Evolutionary conservation across 371 early-diverging fungal species (phyloP).

Genomic region (Rhizopus arrhizus): DNA sequence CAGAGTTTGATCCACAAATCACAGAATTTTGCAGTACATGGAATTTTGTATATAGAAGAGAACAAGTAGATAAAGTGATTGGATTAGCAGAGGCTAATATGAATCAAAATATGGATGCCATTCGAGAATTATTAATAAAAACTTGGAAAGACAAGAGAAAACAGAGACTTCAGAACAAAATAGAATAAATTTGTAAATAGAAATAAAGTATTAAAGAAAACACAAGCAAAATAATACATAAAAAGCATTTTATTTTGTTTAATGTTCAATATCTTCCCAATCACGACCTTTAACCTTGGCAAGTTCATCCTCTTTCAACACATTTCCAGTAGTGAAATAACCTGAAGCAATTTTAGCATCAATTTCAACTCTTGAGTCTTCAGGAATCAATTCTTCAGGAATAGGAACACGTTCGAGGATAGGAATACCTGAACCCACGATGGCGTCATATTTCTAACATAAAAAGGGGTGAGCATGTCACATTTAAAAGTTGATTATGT

Average conservation of each 20-base stretch:
- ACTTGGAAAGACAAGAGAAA: slow-evolving; percentile 51
- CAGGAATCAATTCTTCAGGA: slow-evolving; percentile 88
- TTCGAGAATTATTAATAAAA: slow-evolving; percentile 40
- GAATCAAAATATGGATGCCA: slow-evolving; percentile 47
- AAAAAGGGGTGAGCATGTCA: background rate
- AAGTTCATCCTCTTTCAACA: slow-evolving; percentile 62
- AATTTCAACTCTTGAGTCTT: slow-evolving; percentile 93
- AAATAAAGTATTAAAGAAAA: background rate
- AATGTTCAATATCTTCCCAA: slow-evolving; percentile 81
- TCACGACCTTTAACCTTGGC: slow-evolving; percentile 76
- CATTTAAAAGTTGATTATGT: background rate
- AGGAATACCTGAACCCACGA: slow-evolving; percentile 88
- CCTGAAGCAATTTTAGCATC: slow-evolving; percentile 96
- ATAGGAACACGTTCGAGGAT: slow-evolving; percentile 90
- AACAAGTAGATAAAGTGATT: slow-evolving; percentile 58
- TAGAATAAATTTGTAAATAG: slow-evolving; percentile 4
- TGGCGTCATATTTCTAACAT: slow-evolving; percentile 89
- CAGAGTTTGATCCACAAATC: slow-evolving; percentile 64
- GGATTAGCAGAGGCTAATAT: slow-evolving; percentile 56
- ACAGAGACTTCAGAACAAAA: slow-evolving; percentile 13
- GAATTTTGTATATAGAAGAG: slow-evolving; percentile 64
- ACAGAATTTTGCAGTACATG: slow-evolving; percentile 68
- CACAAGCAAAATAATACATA: background rate
- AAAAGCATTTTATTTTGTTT: background rate
- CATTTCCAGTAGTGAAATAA: slow-evolving; percentile 80